A percentile compares a stretch with the other conserved stretches of the same genome.
Evolutionary conservation across 768 basidiomycete genomes (phyloP).

Genomic region (Hydnomerulius pinastri): DNA sequence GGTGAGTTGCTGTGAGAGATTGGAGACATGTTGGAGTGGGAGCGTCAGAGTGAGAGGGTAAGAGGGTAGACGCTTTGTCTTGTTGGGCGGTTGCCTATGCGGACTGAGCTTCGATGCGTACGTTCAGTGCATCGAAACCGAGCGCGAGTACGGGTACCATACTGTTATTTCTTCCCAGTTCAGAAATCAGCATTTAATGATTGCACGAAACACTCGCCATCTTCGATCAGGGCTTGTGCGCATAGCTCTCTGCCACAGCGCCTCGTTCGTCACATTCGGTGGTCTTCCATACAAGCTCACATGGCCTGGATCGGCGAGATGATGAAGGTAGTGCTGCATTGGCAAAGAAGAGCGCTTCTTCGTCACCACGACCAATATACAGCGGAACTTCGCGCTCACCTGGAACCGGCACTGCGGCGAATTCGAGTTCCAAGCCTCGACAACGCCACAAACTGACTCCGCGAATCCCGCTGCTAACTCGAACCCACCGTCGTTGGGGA

Average conservation of each 20-base stretch:
- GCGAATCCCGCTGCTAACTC: conserved; percentile 59
- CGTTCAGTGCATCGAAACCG: conserved; percentile 80
- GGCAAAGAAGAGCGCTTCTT: neutral
- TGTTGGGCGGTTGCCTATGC: conserved; percentile 66
- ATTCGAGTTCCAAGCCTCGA: conserved; percentile 69
- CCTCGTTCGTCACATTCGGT: conserved; percentile 67
- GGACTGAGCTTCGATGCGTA: conserved; percentile 75
- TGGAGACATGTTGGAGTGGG: conserved; percentile 51
- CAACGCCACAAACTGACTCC: conserved; percentile 57
- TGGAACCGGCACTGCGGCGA: conserved; percentile 80
- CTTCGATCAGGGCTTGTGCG: conserved; percentile 81
- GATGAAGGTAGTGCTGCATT: conserved; percentile 90
- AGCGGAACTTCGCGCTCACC: conserved; percentile 43
- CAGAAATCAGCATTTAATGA: neutral
- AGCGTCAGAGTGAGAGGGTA: conserved; percentile 6
- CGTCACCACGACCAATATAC: neutral
- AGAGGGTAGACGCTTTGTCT: conserved; percentile 27
- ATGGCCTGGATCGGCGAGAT: conserved; percentile 71
- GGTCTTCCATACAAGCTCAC: conserved; percentile 72
- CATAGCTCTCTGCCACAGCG: conserved; percentile 75
- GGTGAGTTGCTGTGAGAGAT: conserved; percentile 60
- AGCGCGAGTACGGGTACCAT: conserved; percentile 78
- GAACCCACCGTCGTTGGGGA: conserved; percentile 40
- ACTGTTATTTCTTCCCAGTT: conserved; percentile 40
- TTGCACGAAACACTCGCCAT: conserved; percentile 45